Evolutionary conservation across 2,329 filamentous ascomycete genomes (phyloP), one percentile per base, ranked within the genome.

Genomic region (Sporothrix pseudoabietina): DNA sequence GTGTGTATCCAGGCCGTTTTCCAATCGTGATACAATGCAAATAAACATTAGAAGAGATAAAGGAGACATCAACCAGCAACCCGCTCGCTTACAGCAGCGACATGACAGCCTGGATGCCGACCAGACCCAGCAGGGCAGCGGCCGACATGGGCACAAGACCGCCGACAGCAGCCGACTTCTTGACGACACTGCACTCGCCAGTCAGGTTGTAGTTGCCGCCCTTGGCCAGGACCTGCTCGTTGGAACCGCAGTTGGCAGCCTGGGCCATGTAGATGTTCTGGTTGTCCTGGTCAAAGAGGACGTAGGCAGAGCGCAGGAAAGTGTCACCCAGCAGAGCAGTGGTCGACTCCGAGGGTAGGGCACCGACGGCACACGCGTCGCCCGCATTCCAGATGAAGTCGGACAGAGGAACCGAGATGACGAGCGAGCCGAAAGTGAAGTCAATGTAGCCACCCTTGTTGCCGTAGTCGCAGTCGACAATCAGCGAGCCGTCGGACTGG

Each of bases 401-500:
- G 61, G 77, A 78, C 52, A 84, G 76, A 49, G 80, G 75, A n/a
- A 85, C 82, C 52, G 78, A 79, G 76, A 85, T 81, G 44, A 75
- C 77, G 68, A 78, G 71, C 39, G 79, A 80, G 52, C 80, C 81
- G 76, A 85, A 84, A 49, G 78, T 78, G 57, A 82, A 85, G 75
- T 82, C 80, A 71, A 85, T 69, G 3, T 78, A 80, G 72, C 80
- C 81, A 74, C 78, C 75, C 9, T 79, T 78, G 69, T 78, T 75
- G 54, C 79, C 77, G 76, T 78, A 76, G 72, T 76, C 74, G 74
- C 83, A 83, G 49, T 73, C 72, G 22, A 76, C 44, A 4, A 26
- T 30, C 12, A 76, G 44, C 68, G 49, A 35, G 19, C 81, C 77
- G 41, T 80, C 75, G 1, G 79, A 63, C 68, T 83, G 85, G 59